phyloP scores from a whole-genome alignment of 2,329 filamentous ascomycete species.

The Lecanoromycetidae sp. region DNA sequence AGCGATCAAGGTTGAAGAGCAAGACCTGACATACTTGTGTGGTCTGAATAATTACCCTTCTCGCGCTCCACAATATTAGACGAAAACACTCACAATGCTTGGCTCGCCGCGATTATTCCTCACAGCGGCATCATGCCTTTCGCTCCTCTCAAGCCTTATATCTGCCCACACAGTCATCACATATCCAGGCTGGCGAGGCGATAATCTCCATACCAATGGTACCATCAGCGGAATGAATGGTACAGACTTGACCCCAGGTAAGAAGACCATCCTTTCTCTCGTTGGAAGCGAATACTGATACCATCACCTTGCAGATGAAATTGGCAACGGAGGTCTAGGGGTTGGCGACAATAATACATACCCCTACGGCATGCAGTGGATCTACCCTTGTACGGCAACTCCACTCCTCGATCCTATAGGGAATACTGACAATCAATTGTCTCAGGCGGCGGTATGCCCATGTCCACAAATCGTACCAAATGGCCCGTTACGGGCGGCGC shows the following conservation, averaged over 20 bases:
- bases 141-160: slow-evolving; percentile 29
- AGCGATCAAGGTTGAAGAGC: neutral
- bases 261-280: too few species aligned
- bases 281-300: too few species aligned
- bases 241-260: neutral
- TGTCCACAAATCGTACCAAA: slow-evolving; percentile 71
- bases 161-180: slow-evolving; percentile 63
- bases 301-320: slow-evolving; percentile 24
- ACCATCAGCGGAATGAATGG: slow-evolving; percentile 29
- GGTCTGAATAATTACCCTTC: too few species aligned
- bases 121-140: slow-evolving; percentile 21
- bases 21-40: too few species aligned
- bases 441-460: slow-evolving; percentile 69
- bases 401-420: neutral
- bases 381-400: slow-evolving; percentile 68
- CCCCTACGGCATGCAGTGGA: slow-evolving; percentile 90
- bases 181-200: slow-evolving; percentile 76
- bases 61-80: neutral
- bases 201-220: slow-evolving; percentile 69
- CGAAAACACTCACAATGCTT: slow-evolving; percentile 1
- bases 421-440: slow-evolving; percentile 4
- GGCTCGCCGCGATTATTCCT: neutral
- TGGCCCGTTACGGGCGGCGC: slow-evolving; percentile 85
- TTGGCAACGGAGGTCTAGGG: too few species aligned
- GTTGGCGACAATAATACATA: slow-evolving; percentile 41